Evolutionary conservation across 129 eudicot genomes (phyloP).

Genomic region (Flaveria trinervia): DNA sequence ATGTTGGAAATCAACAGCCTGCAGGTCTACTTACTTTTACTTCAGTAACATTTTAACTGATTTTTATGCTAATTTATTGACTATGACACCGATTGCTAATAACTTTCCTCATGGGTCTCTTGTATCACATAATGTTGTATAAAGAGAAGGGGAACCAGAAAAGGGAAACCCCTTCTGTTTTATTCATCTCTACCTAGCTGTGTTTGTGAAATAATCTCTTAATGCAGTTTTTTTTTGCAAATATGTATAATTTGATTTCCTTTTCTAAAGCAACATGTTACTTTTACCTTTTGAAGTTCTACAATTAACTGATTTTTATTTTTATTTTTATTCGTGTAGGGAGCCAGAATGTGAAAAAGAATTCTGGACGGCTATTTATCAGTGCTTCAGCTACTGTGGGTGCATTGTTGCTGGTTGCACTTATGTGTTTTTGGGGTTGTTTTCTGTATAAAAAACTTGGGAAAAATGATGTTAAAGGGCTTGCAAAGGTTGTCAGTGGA

Average conservation of each 20-base stretch:
- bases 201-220: background rate
- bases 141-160: background rate
- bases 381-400: slow-evolving; percentile 94
- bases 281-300: background rate
- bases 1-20: slow-evolving; percentile 49
- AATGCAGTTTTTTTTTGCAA: background rate
- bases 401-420: slow-evolving; percentile 88
- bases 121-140: background rate
- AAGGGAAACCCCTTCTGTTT: background rate
- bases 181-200: background rate
- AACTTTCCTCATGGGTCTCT: background rate
- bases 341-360: slow-evolving; percentile 60
- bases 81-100: slow-evolving; percentile 13
- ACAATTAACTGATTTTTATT: background rate
- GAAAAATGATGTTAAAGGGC: slow-evolving; percentile 66
- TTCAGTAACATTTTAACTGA: background rate
- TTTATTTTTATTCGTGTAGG: slow-evolving; percentile 20
- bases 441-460: slow-evolving; percentile 90
- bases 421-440: slow-evolving; percentile 99
- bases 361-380: slow-evolving; percentile 80
- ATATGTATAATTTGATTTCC: background rate
- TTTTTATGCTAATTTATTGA: slow-evolving; percentile 11
- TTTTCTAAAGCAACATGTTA: background rate
- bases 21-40: slow-evolving; percentile 26
- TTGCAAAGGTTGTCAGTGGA: slow-evolving; percentile 87